Conservation (phyloP, 1,284 basidiomycete species). For the Malassezia psittaci region DNA sequence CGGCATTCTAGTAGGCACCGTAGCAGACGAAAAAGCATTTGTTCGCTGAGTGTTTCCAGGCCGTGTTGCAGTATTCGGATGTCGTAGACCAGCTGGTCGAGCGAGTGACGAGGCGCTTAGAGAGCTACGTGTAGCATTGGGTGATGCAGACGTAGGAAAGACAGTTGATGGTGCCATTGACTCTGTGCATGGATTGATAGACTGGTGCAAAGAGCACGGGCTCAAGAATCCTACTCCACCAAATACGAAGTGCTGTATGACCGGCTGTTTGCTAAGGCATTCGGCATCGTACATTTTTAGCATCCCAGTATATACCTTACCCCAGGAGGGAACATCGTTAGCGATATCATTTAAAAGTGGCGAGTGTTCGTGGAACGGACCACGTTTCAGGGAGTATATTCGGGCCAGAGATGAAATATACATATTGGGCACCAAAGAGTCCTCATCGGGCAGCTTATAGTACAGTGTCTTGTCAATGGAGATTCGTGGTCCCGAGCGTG, state of each 20-base stretch:
- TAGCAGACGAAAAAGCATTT: too few relatives aligned
- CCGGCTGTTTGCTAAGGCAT: constrained; percentile 87
- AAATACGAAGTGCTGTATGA: constrained; percentile 85
- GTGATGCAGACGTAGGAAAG: neutral
- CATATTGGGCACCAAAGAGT: constrained; percentile 27
- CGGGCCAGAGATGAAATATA: constrained; percentile 58
- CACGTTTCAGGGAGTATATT: constrained; percentile 33
- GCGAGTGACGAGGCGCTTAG: too few relatives aligned
- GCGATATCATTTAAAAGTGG: constrained; percentile 81
- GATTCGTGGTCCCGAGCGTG: constrained; percentile 7
- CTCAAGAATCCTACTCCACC: constrained; percentile 51
- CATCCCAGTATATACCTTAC: constrained; percentile 76
- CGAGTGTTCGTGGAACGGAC: constrained; percentile 38
- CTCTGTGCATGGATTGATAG: too few relatives aligned
- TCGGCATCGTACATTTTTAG: constrained; percentile 96
- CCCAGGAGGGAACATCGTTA: constrained; percentile 71
- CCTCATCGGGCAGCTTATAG: neutral
- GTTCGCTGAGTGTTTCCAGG: neutral
- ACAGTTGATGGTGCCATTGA: neutral
- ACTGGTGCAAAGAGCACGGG: too few relatives aligned
- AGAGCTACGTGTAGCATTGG: too few relatives aligned
- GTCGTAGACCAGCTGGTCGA: too few relatives aligned
- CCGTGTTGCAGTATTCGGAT: too few relatives aligned
- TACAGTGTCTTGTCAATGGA: constrained; percentile 2
- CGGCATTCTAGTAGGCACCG: too few relatives aligned